Conservation (phyloP, 768 basidiomycete species). For the Phylloporus rhodoxanthus region DNA sequence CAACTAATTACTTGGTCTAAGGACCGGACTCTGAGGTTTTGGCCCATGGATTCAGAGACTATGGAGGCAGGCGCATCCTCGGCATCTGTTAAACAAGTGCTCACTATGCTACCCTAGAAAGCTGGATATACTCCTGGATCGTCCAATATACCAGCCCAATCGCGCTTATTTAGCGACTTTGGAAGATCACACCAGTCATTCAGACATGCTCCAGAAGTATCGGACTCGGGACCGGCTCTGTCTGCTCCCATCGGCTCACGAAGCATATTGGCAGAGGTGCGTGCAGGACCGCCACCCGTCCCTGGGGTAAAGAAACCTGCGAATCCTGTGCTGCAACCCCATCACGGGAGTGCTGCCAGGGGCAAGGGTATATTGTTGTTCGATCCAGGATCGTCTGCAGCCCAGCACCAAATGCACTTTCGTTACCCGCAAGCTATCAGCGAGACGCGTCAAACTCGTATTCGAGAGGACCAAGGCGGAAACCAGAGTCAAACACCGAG, state of each 20-base stretch:
- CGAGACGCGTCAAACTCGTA: slow-evolving; percentile 10
- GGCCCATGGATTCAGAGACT: slow-evolving; percentile 72
- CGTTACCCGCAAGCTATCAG: slow-evolving; percentile 20
- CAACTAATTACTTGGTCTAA: slow-evolving; percentile 79
- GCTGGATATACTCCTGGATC: slow-evolving; percentile 40
- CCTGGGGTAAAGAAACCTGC: slow-evolving; percentile 14
- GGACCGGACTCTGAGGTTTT: slow-evolving; percentile 85
- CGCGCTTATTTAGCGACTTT: slow-evolving; percentile 13
- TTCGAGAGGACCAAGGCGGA: slow-evolving; percentile 14
- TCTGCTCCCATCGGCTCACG: slow-evolving; percentile 67
- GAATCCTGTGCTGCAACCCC: slow-evolving; percentile 30
- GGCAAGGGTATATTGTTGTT: slow-evolving; percentile 24
- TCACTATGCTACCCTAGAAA: slow-evolving; percentile 35
- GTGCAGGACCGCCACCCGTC: slow-evolving; percentile 42
- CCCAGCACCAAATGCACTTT: slow-evolving; percentile 30
- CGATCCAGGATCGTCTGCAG: slow-evolving; percentile 32
- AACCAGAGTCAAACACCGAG: slow-evolving; percentile 1
- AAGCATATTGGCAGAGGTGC: slow-evolving; percentile 64
- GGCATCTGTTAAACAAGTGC: background rate
- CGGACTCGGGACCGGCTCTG: slow-evolving; percentile 39
- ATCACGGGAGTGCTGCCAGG: slow-evolving; percentile 31
- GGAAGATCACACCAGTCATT: slow-evolving; percentile 41
- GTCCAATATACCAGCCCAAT: slow-evolving; percentile 21
- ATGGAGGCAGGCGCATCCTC: slow-evolving; percentile 48
- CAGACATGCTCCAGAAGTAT: slow-evolving; percentile 45